These are phyloP conservation scores for Sporothrix mexicana DNA, from an alignment of 2,329 filamentous ascomycete genomes.

Conservation along the genomic window DNA sequence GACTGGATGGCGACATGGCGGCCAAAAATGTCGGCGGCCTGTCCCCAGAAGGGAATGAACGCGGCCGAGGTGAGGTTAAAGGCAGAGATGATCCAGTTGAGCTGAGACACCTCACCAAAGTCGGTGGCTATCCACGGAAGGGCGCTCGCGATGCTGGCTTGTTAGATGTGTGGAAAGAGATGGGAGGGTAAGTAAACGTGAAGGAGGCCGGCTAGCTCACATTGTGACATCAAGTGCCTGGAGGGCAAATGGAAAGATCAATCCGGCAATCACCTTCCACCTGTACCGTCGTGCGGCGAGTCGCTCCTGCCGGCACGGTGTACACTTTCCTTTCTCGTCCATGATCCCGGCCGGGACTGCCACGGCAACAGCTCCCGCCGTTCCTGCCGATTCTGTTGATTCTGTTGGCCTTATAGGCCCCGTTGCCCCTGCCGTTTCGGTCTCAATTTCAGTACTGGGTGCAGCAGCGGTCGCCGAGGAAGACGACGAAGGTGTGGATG, in stretches of 20 bases:
- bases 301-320: slow-evolving; percentile 43
- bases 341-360: neutral
- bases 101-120: slow-evolving; percentile 63
- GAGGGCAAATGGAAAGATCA: slow-evolving; percentile 65
- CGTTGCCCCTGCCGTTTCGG: no score
- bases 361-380: no score
- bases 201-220: neutral
- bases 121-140: slow-evolving; percentile 68
- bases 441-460: no score
- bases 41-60: slow-evolving; percentile 70
- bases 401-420: no score
- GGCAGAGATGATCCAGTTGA: slow-evolving; percentile 73
- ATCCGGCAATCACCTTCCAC: slow-evolving; percentile 63
- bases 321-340: slow-evolving; percentile 22
- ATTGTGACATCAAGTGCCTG: slow-evolving; percentile 70
- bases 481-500: neutral
- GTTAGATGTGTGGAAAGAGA: neutral
- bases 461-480: neutral
- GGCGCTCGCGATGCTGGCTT: slow-evolving; percentile 56
- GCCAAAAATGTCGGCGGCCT: slow-evolving; percentile 69
- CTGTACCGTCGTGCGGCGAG: slow-evolving; percentile 52
- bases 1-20: slow-evolving; percentile 64
- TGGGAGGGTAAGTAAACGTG: neutral
- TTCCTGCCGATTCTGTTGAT: neutral
- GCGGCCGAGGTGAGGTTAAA: slow-evolving; percentile 71